Evolutionary conservation across 1,139 yeast genomes (phyloP), one percentile per base, ranked within the genome.

Genomic region (Protomyces inouyei): DNA sequence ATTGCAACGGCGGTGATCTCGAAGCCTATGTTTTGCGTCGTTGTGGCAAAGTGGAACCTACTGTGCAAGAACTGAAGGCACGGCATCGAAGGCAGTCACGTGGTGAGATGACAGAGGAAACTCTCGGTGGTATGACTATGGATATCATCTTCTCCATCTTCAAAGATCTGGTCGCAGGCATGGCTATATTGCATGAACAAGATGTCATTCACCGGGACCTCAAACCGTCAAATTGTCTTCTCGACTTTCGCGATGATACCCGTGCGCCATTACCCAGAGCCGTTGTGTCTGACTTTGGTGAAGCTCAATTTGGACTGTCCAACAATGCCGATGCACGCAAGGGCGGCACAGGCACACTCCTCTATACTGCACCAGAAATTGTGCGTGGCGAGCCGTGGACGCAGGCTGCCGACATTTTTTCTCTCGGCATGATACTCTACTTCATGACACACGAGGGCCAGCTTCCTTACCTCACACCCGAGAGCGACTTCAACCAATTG

Each of bases 211-310:
- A 91, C 71, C 79, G 97, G 25, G 97, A 91, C 73, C 78, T 91
- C 68, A 91, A 91, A 71, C 96, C 97, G 0, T 87, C 95, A 0
- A 91, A 91, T 70, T 89, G 96, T 74, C 76, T 91, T 37, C 69
- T 67, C 4, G 70, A 66, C 35, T 59, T 67, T 45, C 70, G 70
- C 0, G 75, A 73, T 1, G 69, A 76, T 0, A 68, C 71, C 1
- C 21, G 45, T 8, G n/a, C 57, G 3, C 69, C 70, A 25, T 76
- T 86, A 5, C 96, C 96, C 0, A 82, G 81, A 25, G 83, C 88
- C 0, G 78, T 89, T 21, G 93, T 91, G 10, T 86, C 95, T 46
- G 97, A 91, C 75, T 87, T 91, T 73, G 97, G 97, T 1, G 97
- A 91, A 73, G 89, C 95, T 3, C 89, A 88, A 69, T 78, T 87